phyloP scores from a whole-genome alignment of 2,329 filamentous ascomycete species.

The Sarocladium oryzae region DNA sequence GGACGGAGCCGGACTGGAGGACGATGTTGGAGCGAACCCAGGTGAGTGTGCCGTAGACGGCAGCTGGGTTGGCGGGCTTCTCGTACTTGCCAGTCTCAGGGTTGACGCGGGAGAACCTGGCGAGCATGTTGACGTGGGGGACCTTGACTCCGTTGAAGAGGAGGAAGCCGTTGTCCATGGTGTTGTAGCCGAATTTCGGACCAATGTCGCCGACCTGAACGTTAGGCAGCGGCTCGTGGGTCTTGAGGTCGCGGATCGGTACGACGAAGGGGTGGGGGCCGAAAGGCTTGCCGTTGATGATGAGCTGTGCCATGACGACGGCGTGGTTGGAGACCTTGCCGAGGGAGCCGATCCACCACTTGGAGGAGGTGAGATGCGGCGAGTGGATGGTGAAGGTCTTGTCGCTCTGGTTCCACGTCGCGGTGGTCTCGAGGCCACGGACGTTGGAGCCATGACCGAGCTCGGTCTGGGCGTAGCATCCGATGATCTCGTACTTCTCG shows the following conservation, averaged over 20 bases:
- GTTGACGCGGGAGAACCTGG: conserved; percentile 64
- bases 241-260: conserved; percentile 64
- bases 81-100: conserved; percentile 62
- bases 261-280: conserved; percentile 76
- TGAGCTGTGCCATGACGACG: conserved; percentile 72
- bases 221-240: conserved; percentile 61
- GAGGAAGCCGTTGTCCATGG: conserved; percentile 77
- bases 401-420: conserved; percentile 12
- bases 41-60: conserved; percentile 71
- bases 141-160: conserved; percentile 68
- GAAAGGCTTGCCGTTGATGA: conserved; percentile 59
- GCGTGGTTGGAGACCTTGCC: conserved; percentile 71
- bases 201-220: conserved; percentile 75
- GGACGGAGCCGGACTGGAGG: conserved; percentile 51
- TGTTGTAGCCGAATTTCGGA: conserved; percentile 73
- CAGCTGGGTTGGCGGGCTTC: conserved; percentile 57
- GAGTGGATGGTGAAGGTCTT: conserved; percentile 66
- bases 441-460: conserved; percentile 13
- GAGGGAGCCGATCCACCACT: conserved; percentile 81
- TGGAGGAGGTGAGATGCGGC: conserved; percentile 66
- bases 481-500: conserved; percentile 11
- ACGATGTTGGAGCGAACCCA: conserved; percentile 60
- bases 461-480: conserved; percentile 13
- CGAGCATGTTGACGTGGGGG: conserved; percentile 67
- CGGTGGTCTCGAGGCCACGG: conserved; percentile 12